These are phyloP conservation scores for Venturia aucupariae DNA, from an alignment of 2,329 filamentous ascomycete genomes.

Conservation along the genomic window DNA sequence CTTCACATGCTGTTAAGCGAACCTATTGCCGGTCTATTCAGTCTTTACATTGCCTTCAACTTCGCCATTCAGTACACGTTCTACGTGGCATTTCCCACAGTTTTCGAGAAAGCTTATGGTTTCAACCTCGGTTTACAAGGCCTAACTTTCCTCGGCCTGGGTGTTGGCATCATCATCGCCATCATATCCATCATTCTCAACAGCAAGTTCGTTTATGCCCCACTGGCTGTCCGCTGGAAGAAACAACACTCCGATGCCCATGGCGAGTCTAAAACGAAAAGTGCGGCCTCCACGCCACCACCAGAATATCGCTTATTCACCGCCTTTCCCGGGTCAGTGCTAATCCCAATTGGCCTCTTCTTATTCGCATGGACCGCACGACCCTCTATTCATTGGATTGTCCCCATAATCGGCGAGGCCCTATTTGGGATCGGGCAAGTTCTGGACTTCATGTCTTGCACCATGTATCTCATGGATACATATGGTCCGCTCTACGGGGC, in stretches of 20 bases:
- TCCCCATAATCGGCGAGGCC: conserved; percentile 25
- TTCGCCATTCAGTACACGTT: conserved; percentile 54
- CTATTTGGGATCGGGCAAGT: conserved; percentile 22
- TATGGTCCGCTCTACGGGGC: conserved; percentile 48
- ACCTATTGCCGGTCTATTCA: conserved; percentile 27
- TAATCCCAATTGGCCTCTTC: conserved; percentile 21
- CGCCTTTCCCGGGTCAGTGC: conserved; percentile 16
- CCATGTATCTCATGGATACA: conserved; percentile 45
- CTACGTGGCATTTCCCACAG: conserved; percentile 59
- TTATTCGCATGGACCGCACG: conserved; percentile 30
- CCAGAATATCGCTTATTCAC: conserved; percentile 28
- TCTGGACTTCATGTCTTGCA: conserved; percentile 24
- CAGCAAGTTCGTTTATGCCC: conserved; percentile 23
- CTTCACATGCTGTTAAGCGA: conserved; percentile 34
- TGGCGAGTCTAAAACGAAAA: background rate
- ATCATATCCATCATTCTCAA: conserved; percentile 28
- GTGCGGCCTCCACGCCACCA: conserved; percentile 4
- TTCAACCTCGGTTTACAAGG: conserved; percentile 40
- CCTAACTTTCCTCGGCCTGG: conserved; percentile 27
- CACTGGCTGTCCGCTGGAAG: conserved; percentile 17
- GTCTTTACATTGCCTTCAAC: conserved; percentile 27
- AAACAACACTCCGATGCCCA: background rate
- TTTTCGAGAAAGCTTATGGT: conserved; percentile 50
- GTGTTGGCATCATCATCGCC: conserved; percentile 23
- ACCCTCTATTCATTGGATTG: conserved; percentile 29